Percentiles rank a stretch among this genome's conserved stretches.
phyloP scores from a whole-genome alignment of 1,284 basidiomycete species.

The Cryptococcus sp. region DNA sequence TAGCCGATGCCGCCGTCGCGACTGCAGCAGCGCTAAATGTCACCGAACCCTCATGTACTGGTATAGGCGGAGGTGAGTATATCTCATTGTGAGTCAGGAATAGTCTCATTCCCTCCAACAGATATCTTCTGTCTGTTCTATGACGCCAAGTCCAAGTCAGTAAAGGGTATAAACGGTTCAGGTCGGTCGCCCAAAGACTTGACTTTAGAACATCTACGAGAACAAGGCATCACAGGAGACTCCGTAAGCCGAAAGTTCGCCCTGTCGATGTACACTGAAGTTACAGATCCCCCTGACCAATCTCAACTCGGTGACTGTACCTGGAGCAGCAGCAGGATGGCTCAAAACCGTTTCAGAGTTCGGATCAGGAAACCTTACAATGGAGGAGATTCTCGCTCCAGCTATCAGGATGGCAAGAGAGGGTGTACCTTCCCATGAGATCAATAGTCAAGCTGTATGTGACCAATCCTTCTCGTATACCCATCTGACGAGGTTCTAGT shows the following conservation, averaged over 20 bases:
- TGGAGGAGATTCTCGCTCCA: slow-evolving; percentile 80
- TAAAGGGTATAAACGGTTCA: slow-evolving; percentile 57
- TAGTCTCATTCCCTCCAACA: background rate
- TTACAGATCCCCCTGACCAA: slow-evolving; percentile 64
- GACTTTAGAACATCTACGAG: slow-evolving; percentile 66
- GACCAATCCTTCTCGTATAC: background rate
- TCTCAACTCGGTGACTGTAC: slow-evolving; percentile 86
- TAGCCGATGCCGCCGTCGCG: slow-evolving; percentile 69
- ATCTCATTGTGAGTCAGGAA: background rate
- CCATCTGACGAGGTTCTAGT: slow-evolving; percentile 49
- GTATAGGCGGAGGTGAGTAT: slow-evolving; percentile 49
- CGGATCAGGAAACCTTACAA: slow-evolving; percentile 72
- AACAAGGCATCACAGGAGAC: slow-evolving; percentile 63
- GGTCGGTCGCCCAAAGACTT: slow-evolving; percentile 78
- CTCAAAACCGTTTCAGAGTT: slow-evolving; percentile 77
- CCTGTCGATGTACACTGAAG: background rate
- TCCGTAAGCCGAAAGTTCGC: slow-evolving; percentile 27
- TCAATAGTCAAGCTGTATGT: slow-evolving; percentile 53
- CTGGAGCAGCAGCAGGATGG: slow-evolving; percentile 91
- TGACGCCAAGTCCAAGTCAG: slow-evolving; percentile 69
- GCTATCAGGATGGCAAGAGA: slow-evolving; percentile 80
- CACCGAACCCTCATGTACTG: slow-evolving; percentile 59
- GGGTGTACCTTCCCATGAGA: slow-evolving; percentile 62
- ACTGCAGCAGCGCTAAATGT: slow-evolving; percentile 82
- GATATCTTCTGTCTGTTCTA: slow-evolving; percentile 93